Evolutionary conservation across 345 rosid genomes (phyloP).

Genomic region (Microcos paniculata): DNA sequence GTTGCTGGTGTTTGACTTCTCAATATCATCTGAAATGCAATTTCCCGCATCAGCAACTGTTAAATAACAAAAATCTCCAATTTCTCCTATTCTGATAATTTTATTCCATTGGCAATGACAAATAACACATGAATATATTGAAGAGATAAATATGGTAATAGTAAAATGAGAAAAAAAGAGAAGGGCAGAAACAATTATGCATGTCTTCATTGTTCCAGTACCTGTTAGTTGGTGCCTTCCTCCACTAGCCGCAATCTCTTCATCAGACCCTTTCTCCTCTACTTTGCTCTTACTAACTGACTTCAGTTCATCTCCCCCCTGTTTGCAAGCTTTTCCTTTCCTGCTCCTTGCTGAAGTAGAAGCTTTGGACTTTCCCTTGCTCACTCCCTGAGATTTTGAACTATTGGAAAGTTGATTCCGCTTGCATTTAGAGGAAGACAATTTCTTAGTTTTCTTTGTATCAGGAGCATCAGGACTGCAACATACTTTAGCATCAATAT

Average conservation of each 20-base stretch:
- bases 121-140: not conserved
- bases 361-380: conserved; percentile 45
- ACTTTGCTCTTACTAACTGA: conserved; percentile 33
- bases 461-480: conserved; percentile 23
- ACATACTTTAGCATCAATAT: conserved; percentile 20
- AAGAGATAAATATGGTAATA: not conserved
- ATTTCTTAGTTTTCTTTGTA: conserved; percentile 22
- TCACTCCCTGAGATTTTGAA: conserved; percentile 46
- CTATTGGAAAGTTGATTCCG: conserved; percentile 29
- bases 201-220: conserved; percentile 28
- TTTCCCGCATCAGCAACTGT: conserved; percentile 28
- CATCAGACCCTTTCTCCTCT: conserved; percentile 34
- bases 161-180: not conserved
- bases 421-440: conserved; percentile 35
- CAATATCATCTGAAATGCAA: conserved; percentile 29
- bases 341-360: conserved; percentile 42
- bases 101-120: not conserved
- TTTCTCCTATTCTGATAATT: conserved; percentile 9
- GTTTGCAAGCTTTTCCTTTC: conserved; percentile 37
- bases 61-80: not conserved
- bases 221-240: conserved; percentile 47
- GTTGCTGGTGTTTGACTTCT: conserved; percentile 27
- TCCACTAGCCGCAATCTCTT: conserved; percentile 28
- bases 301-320: conserved; percentile 33
- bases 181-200: not conserved